These are phyloP conservation scores for Fusarium sp. DNA, from an alignment of 2,329 filamentous ascomycete genomes.

Conservation along the genomic window DNA sequence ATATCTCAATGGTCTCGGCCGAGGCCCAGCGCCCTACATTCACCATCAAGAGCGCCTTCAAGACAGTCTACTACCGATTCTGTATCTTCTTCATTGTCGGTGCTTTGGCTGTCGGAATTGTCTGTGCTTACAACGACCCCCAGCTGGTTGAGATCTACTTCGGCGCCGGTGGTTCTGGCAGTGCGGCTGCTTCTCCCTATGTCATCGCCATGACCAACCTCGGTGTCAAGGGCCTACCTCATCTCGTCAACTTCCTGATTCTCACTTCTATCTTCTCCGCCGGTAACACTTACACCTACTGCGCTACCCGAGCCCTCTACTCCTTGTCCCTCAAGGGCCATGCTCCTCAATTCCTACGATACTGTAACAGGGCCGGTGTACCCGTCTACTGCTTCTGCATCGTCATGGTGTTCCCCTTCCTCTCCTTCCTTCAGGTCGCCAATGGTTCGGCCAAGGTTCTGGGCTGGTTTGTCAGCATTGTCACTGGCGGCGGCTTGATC, in stretches of 20 bases:
- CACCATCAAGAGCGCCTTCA: slow-evolving; percentile 68
- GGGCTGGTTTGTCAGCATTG: slow-evolving; percentile 67
- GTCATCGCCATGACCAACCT: slow-evolving; percentile 64
- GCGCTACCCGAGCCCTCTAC: slow-evolving; percentile 64
- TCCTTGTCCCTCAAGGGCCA: slow-evolving; percentile 64
- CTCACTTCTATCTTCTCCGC: slow-evolving; percentile 55
- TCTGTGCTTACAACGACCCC: slow-evolving; percentile 69
- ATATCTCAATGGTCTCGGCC: slow-evolving; percentile 74
- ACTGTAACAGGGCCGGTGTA: slow-evolving; percentile 72
- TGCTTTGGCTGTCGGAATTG: slow-evolving; percentile 73
- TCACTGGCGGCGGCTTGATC: slow-evolving; percentile 70
- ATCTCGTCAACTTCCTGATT: slow-evolving; percentile 69
- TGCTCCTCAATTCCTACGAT: slow-evolving; percentile 66
- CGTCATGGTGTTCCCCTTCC: slow-evolving; percentile 66
- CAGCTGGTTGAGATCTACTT: slow-evolving; percentile 68
- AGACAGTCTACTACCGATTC: slow-evolving; percentile 64
- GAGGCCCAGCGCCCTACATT: slow-evolving; percentile 72
- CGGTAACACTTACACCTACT: slow-evolving; percentile 59
- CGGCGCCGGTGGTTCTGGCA: slow-evolving; percentile 51
- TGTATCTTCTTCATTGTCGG: slow-evolving; percentile 54
- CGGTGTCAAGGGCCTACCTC: slow-evolving; percentile 65
- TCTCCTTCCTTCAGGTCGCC: slow-evolving; percentile 66
- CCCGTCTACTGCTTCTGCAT: slow-evolving; percentile 70
- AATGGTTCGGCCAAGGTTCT: slow-evolving; percentile 64
- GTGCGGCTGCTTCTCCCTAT: slow-evolving; percentile 65